phyloP scores from a whole-genome alignment of 441 rosid genomes.

The Geranium incanum region DNA sequence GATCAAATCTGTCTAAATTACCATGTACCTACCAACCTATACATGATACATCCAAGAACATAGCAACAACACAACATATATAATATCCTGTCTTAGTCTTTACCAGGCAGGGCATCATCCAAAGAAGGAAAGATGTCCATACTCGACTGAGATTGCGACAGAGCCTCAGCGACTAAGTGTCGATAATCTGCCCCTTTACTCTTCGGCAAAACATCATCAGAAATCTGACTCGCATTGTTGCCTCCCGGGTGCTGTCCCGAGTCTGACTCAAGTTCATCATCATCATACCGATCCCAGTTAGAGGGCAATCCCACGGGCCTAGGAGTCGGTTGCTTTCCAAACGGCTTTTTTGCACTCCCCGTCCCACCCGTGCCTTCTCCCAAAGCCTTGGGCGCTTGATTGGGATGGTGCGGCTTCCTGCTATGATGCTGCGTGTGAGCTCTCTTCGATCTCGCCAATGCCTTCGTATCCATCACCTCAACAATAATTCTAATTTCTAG shows the following conservation, averaged over 20 bases:
- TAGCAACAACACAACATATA: background rate
- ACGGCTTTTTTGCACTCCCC: constrained; percentile 24
- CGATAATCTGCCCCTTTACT: constrained; percentile 77
- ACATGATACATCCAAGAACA: background rate
- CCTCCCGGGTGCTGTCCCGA: constrained; percentile 21
- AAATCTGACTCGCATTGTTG: constrained; percentile 16
- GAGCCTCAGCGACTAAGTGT: constrained; percentile 61
- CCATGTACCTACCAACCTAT: background rate
- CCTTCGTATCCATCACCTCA: constrained; percentile 54
- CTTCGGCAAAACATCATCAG: constrained; percentile 45
- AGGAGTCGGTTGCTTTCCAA: constrained; percentile 35
- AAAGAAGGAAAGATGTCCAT: constrained; percentile 36
- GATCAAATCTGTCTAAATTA: background rate
- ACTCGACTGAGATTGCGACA: constrained; percentile 33
- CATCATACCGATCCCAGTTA: constrained; percentile 74
- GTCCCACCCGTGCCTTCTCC: constrained; percentile 20
- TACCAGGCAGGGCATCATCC: constrained; percentile 57
- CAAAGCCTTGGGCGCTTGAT: constrained; percentile 35
- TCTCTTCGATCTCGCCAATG: constrained; percentile 77
- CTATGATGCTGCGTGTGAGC: constrained; percentile 70
- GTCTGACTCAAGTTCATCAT: constrained; percentile 38
- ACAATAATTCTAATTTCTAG: background rate
- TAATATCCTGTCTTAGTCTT: background rate
- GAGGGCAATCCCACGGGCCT: constrained; percentile 39
- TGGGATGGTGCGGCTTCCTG: constrained; percentile 38